Base-by-base conservation (phyloP, 495 filamentous ascomycete species). In the Aspergillus bertholletiae region DNA sequence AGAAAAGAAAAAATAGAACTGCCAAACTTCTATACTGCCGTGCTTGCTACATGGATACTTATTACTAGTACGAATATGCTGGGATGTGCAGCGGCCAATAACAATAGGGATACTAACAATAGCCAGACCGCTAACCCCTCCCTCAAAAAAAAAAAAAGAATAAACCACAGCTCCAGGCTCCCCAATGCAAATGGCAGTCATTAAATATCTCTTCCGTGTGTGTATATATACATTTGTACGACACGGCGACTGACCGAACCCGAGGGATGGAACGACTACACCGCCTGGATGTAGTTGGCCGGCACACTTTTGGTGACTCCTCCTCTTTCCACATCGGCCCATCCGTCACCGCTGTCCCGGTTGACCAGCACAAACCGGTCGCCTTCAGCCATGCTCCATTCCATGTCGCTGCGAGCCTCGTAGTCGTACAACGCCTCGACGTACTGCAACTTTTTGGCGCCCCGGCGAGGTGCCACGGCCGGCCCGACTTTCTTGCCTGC, bases 401-500 rank as follows among this genome's bases (percentile, higher is more conserved):
- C 94, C 27, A 82, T 82, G 32, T 94, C 90, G 62, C 85, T 92
- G 56, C 88, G 82, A 7, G 93, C 90, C 55, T 86, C 77, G 65
- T 98, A 98, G 26, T 93, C 90, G 63, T 97, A 98, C 66, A 97
- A 35, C 2, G 94, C 94, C 66, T 96, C 89, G 7, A 94, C 92
- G 58, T 97, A 95, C 63, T 88, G 88, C n/a, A 96, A 72, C 62
- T 96, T 96, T 84, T 96, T 96, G 13, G 92, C 94, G 9, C 92
- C 93, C 8, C 93, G 82, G 59, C 88, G 87, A 9, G 94, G 94
- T 21, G 92, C 95, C 13, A 98, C 94, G 0, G 87, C 92, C 0
- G 94, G 94, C 0, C 94, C 94, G 63, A 96, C 89, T 70, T 94
- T 95, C 74, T 95, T 96, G 3, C 40, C 58, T 15, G 41, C 57